These are phyloP conservation scores for Pseudomonodictys pantanalensis DNA, from an alignment of 495 filamentous ascomycete genomes.

Conservation along the genomic window DNA sequence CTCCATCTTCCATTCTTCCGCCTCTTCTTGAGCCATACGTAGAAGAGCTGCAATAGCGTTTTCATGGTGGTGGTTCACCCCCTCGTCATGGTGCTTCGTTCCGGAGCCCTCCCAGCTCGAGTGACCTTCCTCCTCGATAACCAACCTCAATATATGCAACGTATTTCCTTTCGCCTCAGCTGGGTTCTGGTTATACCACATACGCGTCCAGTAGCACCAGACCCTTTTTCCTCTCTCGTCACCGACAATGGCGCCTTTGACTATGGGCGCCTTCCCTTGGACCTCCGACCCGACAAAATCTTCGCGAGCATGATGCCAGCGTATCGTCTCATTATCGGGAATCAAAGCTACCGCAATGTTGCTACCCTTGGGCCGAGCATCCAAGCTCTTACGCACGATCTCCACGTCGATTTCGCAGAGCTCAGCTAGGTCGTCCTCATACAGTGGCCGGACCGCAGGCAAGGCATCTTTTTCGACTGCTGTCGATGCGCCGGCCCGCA, in stretches of 20 bases:
- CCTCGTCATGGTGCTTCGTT: constrained; percentile 4
- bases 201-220: constrained; percentile 81
- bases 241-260: constrained; percentile 67
- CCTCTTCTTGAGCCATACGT: constrained; percentile 54
- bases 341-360: constrained; percentile 62
- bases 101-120: constrained; percentile 23
- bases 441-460: constrained; percentile 42
- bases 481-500: constrained; percentile 21
- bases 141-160: constrained; percentile 74
- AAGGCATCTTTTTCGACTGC: constrained; percentile 36
- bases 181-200: constrained; percentile 54
- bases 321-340: constrained; percentile 68
- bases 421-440: constrained; percentile 51
- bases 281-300: constrained; percentile 69
- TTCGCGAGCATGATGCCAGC: constrained; percentile 86
- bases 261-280: constrained; percentile 49
- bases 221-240: constrained; percentile 52
- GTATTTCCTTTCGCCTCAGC: constrained; percentile 57
- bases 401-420: constrained; percentile 59
- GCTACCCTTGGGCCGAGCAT: constrained; percentile 21
- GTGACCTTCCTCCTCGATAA: constrained; percentile 58
- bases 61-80: constrained; percentile 2
- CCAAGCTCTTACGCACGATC: constrained; percentile 45
- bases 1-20: constrained; percentile 56
- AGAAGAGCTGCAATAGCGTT: constrained; percentile 53